These are phyloP conservation scores for Ochetophila trinervis DNA, from an alignment of 306 rosid genomes.

Conservation along the genomic window DNA sequence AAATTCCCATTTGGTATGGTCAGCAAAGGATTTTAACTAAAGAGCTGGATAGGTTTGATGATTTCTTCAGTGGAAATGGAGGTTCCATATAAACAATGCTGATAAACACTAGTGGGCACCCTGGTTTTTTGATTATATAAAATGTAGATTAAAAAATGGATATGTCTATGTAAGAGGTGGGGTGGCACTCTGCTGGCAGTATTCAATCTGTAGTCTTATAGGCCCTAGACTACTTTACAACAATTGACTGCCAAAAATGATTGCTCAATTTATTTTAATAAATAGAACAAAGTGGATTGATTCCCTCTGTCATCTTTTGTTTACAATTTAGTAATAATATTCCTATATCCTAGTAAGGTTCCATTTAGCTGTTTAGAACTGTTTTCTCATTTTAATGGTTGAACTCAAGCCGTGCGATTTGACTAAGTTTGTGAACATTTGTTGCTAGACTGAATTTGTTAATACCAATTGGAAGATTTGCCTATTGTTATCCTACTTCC, in stretches of 20 bases:
- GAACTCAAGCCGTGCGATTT: background rate
- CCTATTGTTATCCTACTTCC: background rate
- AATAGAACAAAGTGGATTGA: background rate
- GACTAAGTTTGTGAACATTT: background rate
- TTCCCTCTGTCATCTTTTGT: background rate
- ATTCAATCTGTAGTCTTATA: conserved; percentile 1
- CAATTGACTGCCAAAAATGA: background rate
- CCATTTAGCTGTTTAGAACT: background rate
- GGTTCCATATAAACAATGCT: background rate
- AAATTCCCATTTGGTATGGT: conserved; percentile 7
- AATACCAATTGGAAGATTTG: background rate
- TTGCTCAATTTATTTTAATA: background rate
- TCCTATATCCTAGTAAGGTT: background rate
- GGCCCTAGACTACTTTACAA: conserved; percentile 15
- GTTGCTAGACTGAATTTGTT: background rate
- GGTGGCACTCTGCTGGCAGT: conserved; percentile 12
- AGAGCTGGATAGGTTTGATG: background rate
- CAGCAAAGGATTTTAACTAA: background rate
- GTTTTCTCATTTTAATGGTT: conserved; percentile 1
- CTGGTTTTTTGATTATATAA: conserved; percentile 4
- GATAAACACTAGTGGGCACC: background rate
- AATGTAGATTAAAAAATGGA: conserved; percentile 1
- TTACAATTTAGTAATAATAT: background rate
- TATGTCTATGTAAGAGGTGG: background rate
- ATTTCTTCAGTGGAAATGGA: background rate